Conservation (phyloP, 306 rosid genomes). For the Mimosa bimucronata region DNA sequence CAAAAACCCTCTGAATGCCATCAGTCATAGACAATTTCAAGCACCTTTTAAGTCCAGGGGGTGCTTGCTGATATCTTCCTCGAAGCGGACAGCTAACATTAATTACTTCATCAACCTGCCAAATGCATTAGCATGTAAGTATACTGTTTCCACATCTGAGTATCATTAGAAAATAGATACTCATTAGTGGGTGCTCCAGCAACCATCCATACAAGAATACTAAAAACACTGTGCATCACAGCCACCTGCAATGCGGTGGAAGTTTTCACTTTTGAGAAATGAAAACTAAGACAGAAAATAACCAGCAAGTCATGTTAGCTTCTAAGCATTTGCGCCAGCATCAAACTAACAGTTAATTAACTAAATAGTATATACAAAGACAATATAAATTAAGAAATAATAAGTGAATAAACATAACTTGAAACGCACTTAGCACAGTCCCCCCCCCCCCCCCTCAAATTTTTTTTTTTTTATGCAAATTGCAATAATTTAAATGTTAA, state of each 20-base stretch:
- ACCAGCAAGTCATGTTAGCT: background rate
- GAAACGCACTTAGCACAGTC: background rate
- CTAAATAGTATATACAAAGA: conserved; percentile 3
- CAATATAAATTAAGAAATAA: background rate
- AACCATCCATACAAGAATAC: conserved; percentile 27
- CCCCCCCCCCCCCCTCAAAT: too few relatives aligned
- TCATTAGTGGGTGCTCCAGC: conserved; percentile 2
- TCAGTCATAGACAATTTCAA: conserved; percentile 90
- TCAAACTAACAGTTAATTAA: conserved; percentile 5
- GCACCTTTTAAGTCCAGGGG: conserved; percentile 73
- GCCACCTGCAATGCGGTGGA: background rate
- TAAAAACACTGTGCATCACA: conserved; percentile 4
- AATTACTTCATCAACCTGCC: conserved; percentile 86
- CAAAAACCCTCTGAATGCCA: conserved; percentile 80
- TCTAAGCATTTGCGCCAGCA: conserved; percentile 13
- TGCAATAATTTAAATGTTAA: background rate
- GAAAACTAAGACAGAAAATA: background rate
- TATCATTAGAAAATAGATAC: background rate
- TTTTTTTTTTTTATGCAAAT: too few relatives aligned
- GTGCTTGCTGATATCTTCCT: conserved; percentile 70
- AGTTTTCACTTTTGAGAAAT: background rate
- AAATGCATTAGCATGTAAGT: conserved; percentile 3
- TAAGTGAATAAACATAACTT: background rate
- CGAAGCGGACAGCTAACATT: conserved; percentile 68
- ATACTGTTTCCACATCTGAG: conserved; percentile 15